These are phyloP conservation scores for Rhodotorula sp. DNA, from an alignment of 1,284 basidiomycete genomes.

Conservation along the genomic window DNA sequence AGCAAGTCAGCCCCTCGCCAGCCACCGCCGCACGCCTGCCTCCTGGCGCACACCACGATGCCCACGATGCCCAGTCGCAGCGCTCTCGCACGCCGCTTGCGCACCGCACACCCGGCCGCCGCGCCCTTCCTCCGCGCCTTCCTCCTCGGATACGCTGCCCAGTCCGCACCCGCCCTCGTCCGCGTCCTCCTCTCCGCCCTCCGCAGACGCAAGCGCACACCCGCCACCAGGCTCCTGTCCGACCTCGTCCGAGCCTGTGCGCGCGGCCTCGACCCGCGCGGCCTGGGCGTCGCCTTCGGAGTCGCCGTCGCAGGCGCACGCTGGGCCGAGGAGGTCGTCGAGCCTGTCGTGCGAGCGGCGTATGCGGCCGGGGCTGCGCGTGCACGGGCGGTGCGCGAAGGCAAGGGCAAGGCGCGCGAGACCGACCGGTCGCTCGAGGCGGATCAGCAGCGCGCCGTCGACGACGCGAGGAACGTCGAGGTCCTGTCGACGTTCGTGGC, in stretches of 20 bases:
- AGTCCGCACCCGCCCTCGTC: conserved; percentile 22
- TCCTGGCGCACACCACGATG: too few species aligned
- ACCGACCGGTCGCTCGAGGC: neutral
- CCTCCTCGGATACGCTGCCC: conserved; percentile 28
- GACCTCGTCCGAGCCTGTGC: conserved; percentile 4
- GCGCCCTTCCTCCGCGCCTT: conserved; percentile 35
- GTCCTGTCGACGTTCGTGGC: conserved; percentile 29
- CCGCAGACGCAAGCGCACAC: neutral
- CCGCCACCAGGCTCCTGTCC: neutral
- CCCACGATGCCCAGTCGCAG: too few species aligned
- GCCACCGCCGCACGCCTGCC: too few species aligned
- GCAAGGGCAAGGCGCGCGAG: conserved; percentile 20
- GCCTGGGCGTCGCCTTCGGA: conserved; percentile 32
- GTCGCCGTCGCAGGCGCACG: conserved; percentile 34
- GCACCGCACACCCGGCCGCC: conserved; percentile 27
- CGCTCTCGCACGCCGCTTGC: neutral
- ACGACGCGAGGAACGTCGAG: conserved; percentile 17
- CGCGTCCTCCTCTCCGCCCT: conserved; percentile 16
- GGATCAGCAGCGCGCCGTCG: neutral
- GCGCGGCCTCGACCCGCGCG: conserved; percentile 6
- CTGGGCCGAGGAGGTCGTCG: conserved; percentile 29
- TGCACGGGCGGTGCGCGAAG: neutral
- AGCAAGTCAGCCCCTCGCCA: too few species aligned
- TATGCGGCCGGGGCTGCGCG: conserved; percentile 5
- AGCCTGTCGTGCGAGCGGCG: conserved; percentile 13